phyloP scores from a whole-genome alignment of 306 rosid genomes.

The Crotalaria pallida region DNA sequence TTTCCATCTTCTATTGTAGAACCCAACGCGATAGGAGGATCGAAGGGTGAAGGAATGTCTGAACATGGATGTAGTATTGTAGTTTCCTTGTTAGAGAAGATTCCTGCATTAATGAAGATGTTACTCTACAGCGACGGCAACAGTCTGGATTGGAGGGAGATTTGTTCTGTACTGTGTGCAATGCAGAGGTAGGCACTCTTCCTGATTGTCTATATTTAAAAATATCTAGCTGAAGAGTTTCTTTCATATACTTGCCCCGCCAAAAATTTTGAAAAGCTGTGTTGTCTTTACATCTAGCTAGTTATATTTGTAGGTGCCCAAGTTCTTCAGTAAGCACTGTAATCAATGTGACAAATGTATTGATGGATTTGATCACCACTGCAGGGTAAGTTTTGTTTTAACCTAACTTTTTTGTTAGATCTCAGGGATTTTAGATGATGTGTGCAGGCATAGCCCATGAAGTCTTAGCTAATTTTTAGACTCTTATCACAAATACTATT shows the following conservation, averaged over 20 bases:
- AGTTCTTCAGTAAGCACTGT: slow-evolving; percentile 88
- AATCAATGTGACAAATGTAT: slow-evolving; percentile 84
- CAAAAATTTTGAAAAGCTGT: not conserved
- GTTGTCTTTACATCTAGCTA: slow-evolving; percentile 1
- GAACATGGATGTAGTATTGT: slow-evolving; percentile 51
- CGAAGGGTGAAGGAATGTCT: slow-evolving; percentile 32
- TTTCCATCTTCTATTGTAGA: slow-evolving; percentile 41
- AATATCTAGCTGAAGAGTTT: not conserved
- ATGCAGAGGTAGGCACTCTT: slow-evolving; percentile 56
- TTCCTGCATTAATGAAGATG: slow-evolving; percentile 52
- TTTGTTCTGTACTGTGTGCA: slow-evolving; percentile 83
- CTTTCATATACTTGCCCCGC: slow-evolving; percentile 3
- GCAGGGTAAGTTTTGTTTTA: slow-evolving; percentile 47
- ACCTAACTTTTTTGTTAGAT: not conserved
- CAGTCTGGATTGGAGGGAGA: slow-evolving; percentile 53
- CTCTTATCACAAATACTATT: slow-evolving; percentile 16
- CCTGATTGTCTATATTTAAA: not conserved
- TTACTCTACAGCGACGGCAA: slow-evolving; percentile 41
- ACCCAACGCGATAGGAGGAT: slow-evolving; percentile 52
- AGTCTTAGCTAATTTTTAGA: slow-evolving; percentile 13
- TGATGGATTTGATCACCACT: slow-evolving; percentile 86
- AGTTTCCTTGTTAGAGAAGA: slow-evolving; percentile 63
- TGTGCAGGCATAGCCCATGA: not conserved
- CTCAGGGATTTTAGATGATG: slow-evolving; percentile 1
- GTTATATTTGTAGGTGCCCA: slow-evolving; percentile 50